Percentiles rank a stretch among this genome's conserved stretches.
phyloP scores from a whole-genome alignment of 495 filamentous ascomycete species.

The Bacidia rubella region DNA sequence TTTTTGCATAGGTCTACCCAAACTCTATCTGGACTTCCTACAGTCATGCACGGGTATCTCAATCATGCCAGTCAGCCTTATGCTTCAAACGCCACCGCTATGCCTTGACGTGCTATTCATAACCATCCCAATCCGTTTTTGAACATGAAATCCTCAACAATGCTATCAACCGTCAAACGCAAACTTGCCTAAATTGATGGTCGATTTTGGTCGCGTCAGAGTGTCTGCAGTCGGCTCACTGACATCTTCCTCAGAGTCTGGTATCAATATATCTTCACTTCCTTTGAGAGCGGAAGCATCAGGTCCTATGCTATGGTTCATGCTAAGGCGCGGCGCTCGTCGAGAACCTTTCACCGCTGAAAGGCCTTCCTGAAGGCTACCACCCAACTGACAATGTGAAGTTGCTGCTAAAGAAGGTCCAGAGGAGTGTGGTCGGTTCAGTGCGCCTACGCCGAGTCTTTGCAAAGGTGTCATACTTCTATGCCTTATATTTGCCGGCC shows the following conservation, averaged over 20 bases:
- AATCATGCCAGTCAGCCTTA: no score
- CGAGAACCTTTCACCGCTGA: neutral
- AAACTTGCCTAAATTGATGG: slow-evolving; percentile 14
- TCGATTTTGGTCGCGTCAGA: neutral
- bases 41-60: no score
- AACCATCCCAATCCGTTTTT: no score
- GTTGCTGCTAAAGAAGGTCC: neutral
- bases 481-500: slow-evolving; percentile 12
- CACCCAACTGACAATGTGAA: neutral
- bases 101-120: no score
- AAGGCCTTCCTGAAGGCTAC: neutral
- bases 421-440: slow-evolving; percentile 28
- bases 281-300: slow-evolving; percentile 29
- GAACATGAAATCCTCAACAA: no score
- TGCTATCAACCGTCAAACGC: no score
- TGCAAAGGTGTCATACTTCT: slow-evolving; percentile 32
- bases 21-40: no score
- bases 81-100: neutral
- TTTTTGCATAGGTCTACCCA: no score
- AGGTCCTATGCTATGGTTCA: slow-evolving; percentile 1
- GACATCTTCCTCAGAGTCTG: slow-evolving; percentile 51
- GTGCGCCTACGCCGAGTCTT: slow-evolving; percentile 32
- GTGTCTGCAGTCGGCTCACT: slow-evolving; percentile 22
- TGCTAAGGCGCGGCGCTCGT: neutral
- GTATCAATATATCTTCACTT: slow-evolving; percentile 65